Base-by-base conservation (phyloP, 2,329 filamentous ascomycete genomes). In the Colletotrichum costaricense region DNA sequence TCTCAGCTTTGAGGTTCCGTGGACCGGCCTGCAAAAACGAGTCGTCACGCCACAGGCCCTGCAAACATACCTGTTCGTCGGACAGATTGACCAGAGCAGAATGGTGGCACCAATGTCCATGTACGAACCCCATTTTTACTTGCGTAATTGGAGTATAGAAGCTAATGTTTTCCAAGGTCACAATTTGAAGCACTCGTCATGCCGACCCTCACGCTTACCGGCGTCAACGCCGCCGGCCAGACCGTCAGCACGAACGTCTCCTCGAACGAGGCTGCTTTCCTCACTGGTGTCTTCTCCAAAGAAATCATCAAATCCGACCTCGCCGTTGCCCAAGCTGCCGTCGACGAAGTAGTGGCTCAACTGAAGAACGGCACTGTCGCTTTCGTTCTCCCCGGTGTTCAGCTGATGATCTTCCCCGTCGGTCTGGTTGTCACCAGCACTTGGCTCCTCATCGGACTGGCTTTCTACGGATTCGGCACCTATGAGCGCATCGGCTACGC, bases 201-300 rank as follows among this genome's bases (percentile, higher is more conserved):
- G 80, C 93, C 93, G 8, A 86, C 85, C n/a, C 89, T 95, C 72
- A 91, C 90, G 19, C 88, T 95, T 59, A 88, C 88, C 14, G 93
- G 88, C n/a, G 84, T 82, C 54, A 89, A 88, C 76, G 77, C 84
- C 33, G 80, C 82, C 16, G 90, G 90, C 74, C 79, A 85, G 77
- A 81, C 82, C 1, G 85, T 94, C 71, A 88, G 84, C 77, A 92
- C 92, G 63, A 91, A 89, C 42, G 89, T 95, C 63, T 92, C 92
- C 11, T 88, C 90, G 73, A 91, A 92, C 81, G 91, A 94, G 80
- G 92, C 93, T 19, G 88, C 89, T 7, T 95, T 95, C 77, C 88
- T 94, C 52, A 89, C 88, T 16, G 93, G 93, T 64, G 88, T 93
- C 77, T 95, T 95, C 82, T 89, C 92, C 67, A 82, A 87, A 63